phyloP scores from a whole-genome alignment of 306 rosid species.

The Malus orientalis region DNA sequence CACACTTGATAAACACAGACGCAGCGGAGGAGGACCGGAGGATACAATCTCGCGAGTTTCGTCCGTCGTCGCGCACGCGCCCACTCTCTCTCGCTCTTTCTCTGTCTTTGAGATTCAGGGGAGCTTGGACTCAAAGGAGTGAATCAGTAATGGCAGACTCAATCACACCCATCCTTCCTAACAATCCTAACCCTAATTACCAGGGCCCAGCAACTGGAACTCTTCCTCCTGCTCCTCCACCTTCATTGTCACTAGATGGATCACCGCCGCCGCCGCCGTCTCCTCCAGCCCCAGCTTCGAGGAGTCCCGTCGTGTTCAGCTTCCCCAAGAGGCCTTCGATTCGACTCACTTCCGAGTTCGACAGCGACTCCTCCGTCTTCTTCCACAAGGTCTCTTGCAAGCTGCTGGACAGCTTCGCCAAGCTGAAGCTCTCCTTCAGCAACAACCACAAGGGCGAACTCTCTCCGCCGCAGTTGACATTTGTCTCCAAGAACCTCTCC shows the following conservation, averaged over 20 bases:
- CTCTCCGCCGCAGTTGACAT: constrained; percentile 53
- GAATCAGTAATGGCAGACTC: constrained; percentile 21
- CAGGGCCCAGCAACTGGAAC: neutral
- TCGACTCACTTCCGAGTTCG: constrained; percentile 75
- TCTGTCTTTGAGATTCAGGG: neutral
- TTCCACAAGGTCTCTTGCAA: constrained; percentile 79
- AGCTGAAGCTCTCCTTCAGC: constrained; percentile 62
- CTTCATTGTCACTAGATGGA: constrained; percentile 13
- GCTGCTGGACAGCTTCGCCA: constrained; percentile 62
- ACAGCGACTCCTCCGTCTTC: constrained; percentile 67
- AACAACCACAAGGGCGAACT: constrained; percentile 51
- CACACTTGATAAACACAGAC: neutral
- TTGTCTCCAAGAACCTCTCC: constrained; percentile 59
- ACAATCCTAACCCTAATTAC: constrained; percentile 33
- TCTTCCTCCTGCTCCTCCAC: constrained; percentile 2
- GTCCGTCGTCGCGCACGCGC: neutral
- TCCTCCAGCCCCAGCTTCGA: neutral
- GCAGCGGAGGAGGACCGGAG: neutral
- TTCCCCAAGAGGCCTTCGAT: constrained; percentile 50
- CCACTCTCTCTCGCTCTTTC: neutral
- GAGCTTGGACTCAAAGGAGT: neutral
- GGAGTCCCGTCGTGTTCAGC: constrained; percentile 11
- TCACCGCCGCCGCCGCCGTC: neutral
- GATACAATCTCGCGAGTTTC: neutral
- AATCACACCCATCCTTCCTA: constrained; percentile 14